Evolutionary conservation across 305 asterid species (phyloP), one percentile per base, ranked within the genome.

Genomic region (Galium porrigens): DNA sequence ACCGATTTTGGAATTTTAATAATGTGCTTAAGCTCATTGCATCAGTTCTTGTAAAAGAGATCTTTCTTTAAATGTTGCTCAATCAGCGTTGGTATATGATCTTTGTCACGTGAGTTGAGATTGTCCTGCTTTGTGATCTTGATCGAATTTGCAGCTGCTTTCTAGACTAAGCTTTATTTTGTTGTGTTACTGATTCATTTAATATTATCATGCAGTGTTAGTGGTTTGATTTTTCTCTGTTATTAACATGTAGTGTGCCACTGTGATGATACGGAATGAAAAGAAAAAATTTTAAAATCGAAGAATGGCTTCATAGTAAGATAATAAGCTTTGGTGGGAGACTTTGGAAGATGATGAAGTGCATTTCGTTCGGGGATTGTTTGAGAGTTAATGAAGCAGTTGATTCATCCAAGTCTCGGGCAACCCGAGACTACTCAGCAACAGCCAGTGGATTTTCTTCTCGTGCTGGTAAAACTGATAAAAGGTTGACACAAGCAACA

Each of bases 361-460:
- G 97, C 80, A 87, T 90, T 71, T 86, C 91, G 84, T 90, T 96
- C 1, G 95, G 94, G 46, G 96, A 90, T 77, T 90, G 83, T 58
- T 25, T 84, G 7, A 68, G 83, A 77, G 83, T 36, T 32, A 95
- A 86, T 56, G 97, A 90, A 71, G 78, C 72, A 22, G 80, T 83
- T 65, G 89, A 80, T 58, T 90, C 97, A 8, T 90, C 97, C 0
- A 96, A 88, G 67, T 90, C 97, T 41, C 79, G 86, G 27, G 97
- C 97, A 12, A 90, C 97, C 67, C 80, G 96, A 65, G 97, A 90
- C 79, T 90, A 86, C 80, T 90, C 97, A 11, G 95, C 94, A 6
- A 84, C 97, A n/a, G 95, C 89, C n/a, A 84, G 97, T 58, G 95
- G 94, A 5, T 85, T 73, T 59, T 90, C 97, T 56, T 90, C 97